Percentiles rank a stretch among this genome's conserved stretches.
phyloP scores from a whole-genome alignment of 345 rosid species.

The Psidium guajava region DNA sequence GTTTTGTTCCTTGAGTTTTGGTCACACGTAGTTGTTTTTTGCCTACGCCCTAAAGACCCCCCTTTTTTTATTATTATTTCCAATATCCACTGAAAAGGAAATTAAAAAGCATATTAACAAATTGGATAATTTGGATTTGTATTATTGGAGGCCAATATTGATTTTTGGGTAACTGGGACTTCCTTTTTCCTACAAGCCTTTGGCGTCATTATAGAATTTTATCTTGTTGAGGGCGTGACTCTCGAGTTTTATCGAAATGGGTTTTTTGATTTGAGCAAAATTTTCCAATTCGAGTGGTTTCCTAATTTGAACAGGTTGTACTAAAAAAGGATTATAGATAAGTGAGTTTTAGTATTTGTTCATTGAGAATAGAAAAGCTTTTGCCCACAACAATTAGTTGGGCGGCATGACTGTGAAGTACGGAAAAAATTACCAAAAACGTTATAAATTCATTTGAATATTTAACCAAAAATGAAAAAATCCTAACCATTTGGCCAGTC shows the following conservation, averaged over 20 bases:
- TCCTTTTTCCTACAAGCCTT: not conserved
- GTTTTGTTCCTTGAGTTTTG: not conserved
- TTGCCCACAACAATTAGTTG: not conserved
- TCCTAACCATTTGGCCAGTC: too few species aligned
- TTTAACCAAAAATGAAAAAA: too few species aligned
- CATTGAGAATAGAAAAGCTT: not conserved
- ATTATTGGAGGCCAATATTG: not conserved
- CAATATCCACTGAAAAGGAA: not conserved
- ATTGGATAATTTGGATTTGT: not conserved
- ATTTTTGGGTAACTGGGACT: not conserved
- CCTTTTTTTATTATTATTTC: too few species aligned
- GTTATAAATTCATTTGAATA: too few species aligned
- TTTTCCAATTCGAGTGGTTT: not conserved
- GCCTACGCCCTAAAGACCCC: not conserved
- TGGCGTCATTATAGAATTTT: not conserved
- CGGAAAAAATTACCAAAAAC: too few species aligned
- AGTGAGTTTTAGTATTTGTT: not conserved
- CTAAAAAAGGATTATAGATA: not conserved
- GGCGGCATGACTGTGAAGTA: not conserved
- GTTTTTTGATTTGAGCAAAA: fast-evolving
- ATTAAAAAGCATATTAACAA: not conserved
- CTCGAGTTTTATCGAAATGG: not conserved
- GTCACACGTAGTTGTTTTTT: not conserved
- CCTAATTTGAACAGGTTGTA: not conserved
- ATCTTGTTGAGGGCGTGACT: not conserved